Conservation (phyloP, 768 basidiomycete species). For the Gyrodon lividus region DNA sequence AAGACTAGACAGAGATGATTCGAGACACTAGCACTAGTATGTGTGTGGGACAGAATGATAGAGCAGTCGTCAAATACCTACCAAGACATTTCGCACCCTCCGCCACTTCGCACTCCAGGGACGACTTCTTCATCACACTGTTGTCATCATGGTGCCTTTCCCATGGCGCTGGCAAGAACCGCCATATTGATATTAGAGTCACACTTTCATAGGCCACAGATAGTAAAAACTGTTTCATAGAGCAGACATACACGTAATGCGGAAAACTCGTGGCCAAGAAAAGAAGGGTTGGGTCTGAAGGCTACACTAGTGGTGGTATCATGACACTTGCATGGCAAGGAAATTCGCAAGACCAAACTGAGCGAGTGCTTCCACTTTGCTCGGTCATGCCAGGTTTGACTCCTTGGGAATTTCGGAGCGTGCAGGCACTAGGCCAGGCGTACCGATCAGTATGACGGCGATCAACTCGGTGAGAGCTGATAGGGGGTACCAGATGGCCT, state of each 20-base stretch:
- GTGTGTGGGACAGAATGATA: not conserved
- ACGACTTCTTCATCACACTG: no score
- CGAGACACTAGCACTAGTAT: not conserved
- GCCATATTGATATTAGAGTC: not conserved
- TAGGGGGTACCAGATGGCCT: constrained; percentile 34
- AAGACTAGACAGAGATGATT: constrained; percentile 3
- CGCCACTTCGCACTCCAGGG: not conserved
- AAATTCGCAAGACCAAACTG: no score
- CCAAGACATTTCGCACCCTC: not conserved
- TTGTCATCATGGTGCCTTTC: not conserved
- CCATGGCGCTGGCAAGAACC: not conserved
- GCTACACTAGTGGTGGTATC: not conserved
- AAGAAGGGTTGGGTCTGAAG: not conserved
- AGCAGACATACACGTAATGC: no score
- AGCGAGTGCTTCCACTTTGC: not conserved
- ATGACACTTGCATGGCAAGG: no score
- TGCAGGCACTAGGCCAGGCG: constrained; percentile 33
- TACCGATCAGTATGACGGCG: constrained; percentile 26
- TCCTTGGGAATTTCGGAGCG: constrained; percentile 7
- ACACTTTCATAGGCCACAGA: not conserved
- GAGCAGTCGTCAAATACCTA: not conserved
- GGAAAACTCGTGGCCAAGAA: not conserved
- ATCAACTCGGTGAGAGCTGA: constrained; percentile 32
- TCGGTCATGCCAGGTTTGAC: not conserved
- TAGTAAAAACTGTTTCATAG: not conserved